phyloP scores from a whole-genome alignment of 805 yeast species.

The Ogataea polymorpha region DNA sequence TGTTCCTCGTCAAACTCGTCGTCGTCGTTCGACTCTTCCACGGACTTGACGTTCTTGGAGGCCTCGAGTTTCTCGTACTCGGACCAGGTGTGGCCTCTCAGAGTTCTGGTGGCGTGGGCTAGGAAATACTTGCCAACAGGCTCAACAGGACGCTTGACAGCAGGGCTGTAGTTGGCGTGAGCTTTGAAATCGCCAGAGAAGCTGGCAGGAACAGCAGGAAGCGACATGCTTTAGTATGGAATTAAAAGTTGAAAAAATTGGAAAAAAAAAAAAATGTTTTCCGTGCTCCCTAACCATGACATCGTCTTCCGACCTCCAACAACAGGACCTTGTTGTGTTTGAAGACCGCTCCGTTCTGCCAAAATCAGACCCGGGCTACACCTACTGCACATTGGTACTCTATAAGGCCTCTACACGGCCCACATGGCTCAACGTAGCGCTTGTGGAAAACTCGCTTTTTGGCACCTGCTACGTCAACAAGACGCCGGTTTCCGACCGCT shows the following conservation, averaged over 20 bases:
- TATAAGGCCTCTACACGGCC: slow-evolving; percentile 55
- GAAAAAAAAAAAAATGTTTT: slow-evolving; percentile 3
- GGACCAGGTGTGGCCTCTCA: slow-evolving; percentile 98
- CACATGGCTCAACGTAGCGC: slow-evolving; percentile 56
- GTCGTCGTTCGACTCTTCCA: slow-evolving; percentile 61
- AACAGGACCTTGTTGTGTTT: slow-evolving; percentile 57
- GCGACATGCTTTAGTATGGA: slow-evolving; percentile 31
- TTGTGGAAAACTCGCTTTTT: slow-evolving; percentile 48
- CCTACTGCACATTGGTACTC: slow-evolving; percentile 35
- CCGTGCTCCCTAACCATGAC: slow-evolving; percentile 19
- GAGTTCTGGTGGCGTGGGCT: slow-evolving; percentile 93
- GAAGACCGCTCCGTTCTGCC: slow-evolving; percentile 47
- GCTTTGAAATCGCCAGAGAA: slow-evolving; percentile 48
- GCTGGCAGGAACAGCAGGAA: slow-evolving; percentile 54
- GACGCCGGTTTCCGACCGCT: background rate
- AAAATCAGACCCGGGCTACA: slow-evolving; percentile 18
- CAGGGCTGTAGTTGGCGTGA: slow-evolving; percentile 48
- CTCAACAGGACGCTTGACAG: slow-evolving; percentile 80
- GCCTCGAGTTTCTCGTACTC: slow-evolving; percentile 94
- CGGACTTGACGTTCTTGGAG: slow-evolving; percentile 71
- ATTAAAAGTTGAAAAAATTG: background rate
- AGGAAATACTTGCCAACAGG: slow-evolving; percentile 95
- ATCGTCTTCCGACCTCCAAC: slow-evolving; percentile 36
- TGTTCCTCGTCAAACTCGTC: slow-evolving; percentile 75
- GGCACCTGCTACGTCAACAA: slow-evolving; percentile 45